phyloP scores from a whole-genome alignment of 257 asterid species.

The Haberlea rhodopensis region DNA sequence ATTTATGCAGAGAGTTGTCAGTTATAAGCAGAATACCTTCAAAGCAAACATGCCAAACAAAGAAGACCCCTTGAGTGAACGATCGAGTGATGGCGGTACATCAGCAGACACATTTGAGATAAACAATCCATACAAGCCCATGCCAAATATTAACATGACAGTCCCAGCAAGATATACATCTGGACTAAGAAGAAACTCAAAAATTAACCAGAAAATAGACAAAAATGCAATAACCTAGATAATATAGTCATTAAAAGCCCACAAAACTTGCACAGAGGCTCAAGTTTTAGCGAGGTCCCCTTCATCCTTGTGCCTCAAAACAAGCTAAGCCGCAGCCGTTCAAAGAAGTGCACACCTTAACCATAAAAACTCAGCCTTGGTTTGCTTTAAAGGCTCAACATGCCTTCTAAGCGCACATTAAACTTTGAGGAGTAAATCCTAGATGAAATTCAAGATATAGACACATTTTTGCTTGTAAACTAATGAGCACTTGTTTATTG shows the following conservation, averaged over 20 bases:
- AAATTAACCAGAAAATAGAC: conserved; percentile 14
- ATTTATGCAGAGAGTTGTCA: neutral
- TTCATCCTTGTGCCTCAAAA: neutral
- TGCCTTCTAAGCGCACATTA: neutral
- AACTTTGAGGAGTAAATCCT: neutral
- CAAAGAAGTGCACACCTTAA: neutral
- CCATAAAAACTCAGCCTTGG: neutral
- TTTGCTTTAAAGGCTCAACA: neutral
- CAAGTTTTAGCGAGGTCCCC: neutral
- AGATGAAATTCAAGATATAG: neutral
- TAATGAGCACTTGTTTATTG: neutral
- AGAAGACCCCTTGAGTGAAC: conserved; percentile 85
- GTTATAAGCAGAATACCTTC: conserved; percentile 40
- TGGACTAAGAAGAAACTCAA: conserved; percentile 25
- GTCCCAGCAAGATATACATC: conserved; percentile 96
- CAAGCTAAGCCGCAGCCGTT: neutral
- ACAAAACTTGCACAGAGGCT: neutral
- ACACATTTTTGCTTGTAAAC: neutral
- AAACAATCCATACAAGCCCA: conserved; percentile 92
- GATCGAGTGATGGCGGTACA: conserved; percentile 49
- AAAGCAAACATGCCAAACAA: conserved; percentile 83
- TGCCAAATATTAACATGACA: conserved; percentile 89
- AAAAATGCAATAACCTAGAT: neutral
- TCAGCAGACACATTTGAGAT: conserved; percentile 62
- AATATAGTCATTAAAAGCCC: neutral